Base-by-base conservation (phyloP, 192 early-diverging fungal species). In the Coemansia sp. region DNA sequence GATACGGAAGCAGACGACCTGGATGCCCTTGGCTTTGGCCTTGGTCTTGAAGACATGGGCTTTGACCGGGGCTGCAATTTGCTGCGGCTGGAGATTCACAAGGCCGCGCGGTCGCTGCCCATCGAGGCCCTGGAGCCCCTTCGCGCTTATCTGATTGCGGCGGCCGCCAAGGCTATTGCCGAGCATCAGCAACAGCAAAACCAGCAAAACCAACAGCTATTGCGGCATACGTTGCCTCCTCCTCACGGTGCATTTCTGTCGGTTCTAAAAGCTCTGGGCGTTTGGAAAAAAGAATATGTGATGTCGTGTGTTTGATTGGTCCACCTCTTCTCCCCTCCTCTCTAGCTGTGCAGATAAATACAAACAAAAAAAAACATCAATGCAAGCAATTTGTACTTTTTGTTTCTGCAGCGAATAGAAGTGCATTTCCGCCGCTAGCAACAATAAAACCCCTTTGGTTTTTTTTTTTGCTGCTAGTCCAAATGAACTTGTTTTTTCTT, bases 41-140 rank as follows among this genome's bases (percentile, higher is more conserved):
- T 16, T 42, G 39, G 39, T 14, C 2, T 16, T 42, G 39, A 16
- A 8, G 13, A 42, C 14, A 16, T 42, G 39, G 11, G 11, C 8
- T 42, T 42, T 9, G 39, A 42, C 14, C 39, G 13, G 39, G 3
- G 39, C 39, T 42, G 39, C 14, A 8, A 16, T 16, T 3, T 10
- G 39, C 39, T 42, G 30, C 3, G 30, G 8, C 3, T 32, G 19
- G 19, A 47, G 11, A 47, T 47, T 47, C 46, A 4, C 46, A 20
- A 16, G 46, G 46, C 4, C 14, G 30, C 30, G 8, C 30, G 8
- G 30, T 6, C 39, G 39, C 22, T 50, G 49, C 19, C 58, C 1
- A 36, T 54, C 5, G 65, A 67, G 27, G 57, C 58, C 14, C 36
- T 67, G 32, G 65, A 67, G 51, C 7, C 58, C 5, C 39, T 67